Evolutionary conservation across 305 asterid species (phyloP), one percentile per base, ranked within the genome.

Genomic region (Plantago rigida): DNA sequence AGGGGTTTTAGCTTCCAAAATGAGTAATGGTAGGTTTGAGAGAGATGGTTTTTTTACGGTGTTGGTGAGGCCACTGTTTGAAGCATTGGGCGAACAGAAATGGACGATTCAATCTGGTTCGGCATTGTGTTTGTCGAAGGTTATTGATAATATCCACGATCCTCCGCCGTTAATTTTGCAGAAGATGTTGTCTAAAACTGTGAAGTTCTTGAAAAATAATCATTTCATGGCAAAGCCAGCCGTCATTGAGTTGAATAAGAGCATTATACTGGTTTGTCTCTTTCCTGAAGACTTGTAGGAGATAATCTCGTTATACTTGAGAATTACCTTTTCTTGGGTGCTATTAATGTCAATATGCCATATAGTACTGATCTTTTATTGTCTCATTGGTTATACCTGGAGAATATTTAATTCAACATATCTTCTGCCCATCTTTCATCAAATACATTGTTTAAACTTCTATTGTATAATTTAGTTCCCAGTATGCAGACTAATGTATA

Each of bases 151-250:
- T 71, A 81, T 85, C 71, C 83, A 74, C 41, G 84, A 83, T 61
- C 94, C 98, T 49, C 95, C 96, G 9, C 79, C 84, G 4, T 59
- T 77, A 62, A 78, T 83, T 69, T 74, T 92, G 84, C 99, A 88
- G 80, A 89, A 85, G 83, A 88, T 92, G 87, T 69, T 88, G 75
- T 73, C 79, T 60, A 92, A 78, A 79, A 89, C 94, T 67, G 76
- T 77, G 11, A 92, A 88, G 75, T 74, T 88, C 80, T 84, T 86
- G 63, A 92, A 92, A 78, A 88, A 80, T 79, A 94, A 94, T 49
- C 95, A 92, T 70, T 92, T 86, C 82, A 83, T 82, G 95, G 99
- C 94, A 46, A 92, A 92, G 62, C 98, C 98, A 47, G 96, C 95
- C 9, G 81, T 86, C 70, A 72, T 91, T 63, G 96, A 91, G 71